Percentiles rank a stretch among this genome's conserved stretches.
Evolutionary conservation across 768 basidiomycete species (phyloP).

Genomic region (Lentinula sp.): DNA sequence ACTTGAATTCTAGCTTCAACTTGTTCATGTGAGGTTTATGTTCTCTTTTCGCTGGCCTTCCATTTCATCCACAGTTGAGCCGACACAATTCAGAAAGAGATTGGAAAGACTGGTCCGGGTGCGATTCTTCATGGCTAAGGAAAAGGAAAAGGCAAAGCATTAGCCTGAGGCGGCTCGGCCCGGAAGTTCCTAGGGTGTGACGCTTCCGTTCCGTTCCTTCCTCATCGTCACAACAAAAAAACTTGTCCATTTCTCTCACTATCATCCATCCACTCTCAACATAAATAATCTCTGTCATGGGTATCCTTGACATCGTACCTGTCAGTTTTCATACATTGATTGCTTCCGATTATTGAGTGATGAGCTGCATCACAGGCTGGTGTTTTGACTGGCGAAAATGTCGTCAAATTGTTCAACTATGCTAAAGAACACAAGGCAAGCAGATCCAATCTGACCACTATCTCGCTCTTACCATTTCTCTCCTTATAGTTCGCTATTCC

Average conservation of each 20-base stretch:
- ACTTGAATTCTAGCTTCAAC: too few relatives aligned
- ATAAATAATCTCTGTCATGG: constrained; percentile 41
- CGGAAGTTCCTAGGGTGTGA: background rate
- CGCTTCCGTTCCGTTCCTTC: background rate
- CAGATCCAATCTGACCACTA: constrained; percentile 7
- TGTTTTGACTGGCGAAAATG: constrained; percentile 92
- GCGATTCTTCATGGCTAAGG: too few relatives aligned
- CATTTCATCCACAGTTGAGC: too few relatives aligned
- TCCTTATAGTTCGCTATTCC: constrained; percentile 70
- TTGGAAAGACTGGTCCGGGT: too few relatives aligned
- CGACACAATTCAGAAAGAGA: too few relatives aligned
- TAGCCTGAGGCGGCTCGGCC: too few relatives aligned
- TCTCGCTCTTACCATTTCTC: constrained; percentile 7
- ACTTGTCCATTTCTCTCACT: background rate
- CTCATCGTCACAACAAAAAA: background rate
- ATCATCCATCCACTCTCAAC: background rate
- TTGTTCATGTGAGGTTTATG: too few relatives aligned
- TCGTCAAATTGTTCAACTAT: constrained; percentile 93
- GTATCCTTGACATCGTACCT: constrained; percentile 79
- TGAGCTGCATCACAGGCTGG: constrained; percentile 56
- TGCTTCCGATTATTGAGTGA: background rate
- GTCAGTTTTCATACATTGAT: constrained; percentile 35
- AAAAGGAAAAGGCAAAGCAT: too few relatives aligned
- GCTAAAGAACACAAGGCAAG: constrained; percentile 82
- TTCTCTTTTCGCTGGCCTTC: too few relatives aligned